These are phyloP conservation scores for Saccharomyces jurei DNA, from an alignment of 805 yeast genomes.

Conservation along the genomic window DNA sequence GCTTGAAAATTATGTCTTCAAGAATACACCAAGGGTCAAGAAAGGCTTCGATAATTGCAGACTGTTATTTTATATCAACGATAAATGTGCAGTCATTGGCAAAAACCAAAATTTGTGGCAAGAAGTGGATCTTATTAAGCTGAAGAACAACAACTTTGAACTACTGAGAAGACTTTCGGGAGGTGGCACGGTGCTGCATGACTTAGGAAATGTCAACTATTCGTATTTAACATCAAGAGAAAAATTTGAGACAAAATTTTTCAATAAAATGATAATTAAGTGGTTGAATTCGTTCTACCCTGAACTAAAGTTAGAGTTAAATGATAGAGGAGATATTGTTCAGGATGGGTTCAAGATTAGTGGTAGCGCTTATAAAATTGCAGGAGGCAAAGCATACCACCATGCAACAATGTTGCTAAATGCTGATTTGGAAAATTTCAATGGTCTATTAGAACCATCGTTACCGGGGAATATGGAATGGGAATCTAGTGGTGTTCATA, in stretches of 20 bases:
- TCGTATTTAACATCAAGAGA: slow-evolving; percentile 66
- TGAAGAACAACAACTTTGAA: slow-evolving; percentile 48
- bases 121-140: slow-evolving; percentile 59
- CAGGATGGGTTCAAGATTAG: slow-evolving; percentile 56
- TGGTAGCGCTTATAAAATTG: slow-evolving; percentile 87
- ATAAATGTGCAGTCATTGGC: slow-evolving; percentile 87
- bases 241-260: slow-evolving; percentile 52
- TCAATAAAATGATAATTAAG: slow-evolving; percentile 42
- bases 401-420: slow-evolving; percentile 91
- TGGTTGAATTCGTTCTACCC: slow-evolving; percentile 14
- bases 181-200: slow-evolving; percentile 97
- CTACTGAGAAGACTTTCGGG: slow-evolving; percentile 77
- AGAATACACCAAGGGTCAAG: slow-evolving; percentile 43
- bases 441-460: slow-evolving; percentile 49
- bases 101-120: slow-evolving; percentile 94
- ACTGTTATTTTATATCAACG: slow-evolving; percentile 64
- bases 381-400: slow-evolving; percentile 76
- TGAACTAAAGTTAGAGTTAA: slow-evolving; percentile 37
- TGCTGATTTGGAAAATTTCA: slow-evolving; percentile 52
- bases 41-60: slow-evolving; percentile 36
- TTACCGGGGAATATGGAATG: slow-evolving; percentile 38
- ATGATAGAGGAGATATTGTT: slow-evolving; percentile 74
- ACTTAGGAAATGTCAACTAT: slow-evolving; percentile 78
- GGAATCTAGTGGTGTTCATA: slow-evolving; percentile 49
- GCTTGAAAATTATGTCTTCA: slow-evolving; percentile 70